Conservation (phyloP, 2,329 filamentous ascomycete genomes). For the Stylonectria norvegica region DNA sequence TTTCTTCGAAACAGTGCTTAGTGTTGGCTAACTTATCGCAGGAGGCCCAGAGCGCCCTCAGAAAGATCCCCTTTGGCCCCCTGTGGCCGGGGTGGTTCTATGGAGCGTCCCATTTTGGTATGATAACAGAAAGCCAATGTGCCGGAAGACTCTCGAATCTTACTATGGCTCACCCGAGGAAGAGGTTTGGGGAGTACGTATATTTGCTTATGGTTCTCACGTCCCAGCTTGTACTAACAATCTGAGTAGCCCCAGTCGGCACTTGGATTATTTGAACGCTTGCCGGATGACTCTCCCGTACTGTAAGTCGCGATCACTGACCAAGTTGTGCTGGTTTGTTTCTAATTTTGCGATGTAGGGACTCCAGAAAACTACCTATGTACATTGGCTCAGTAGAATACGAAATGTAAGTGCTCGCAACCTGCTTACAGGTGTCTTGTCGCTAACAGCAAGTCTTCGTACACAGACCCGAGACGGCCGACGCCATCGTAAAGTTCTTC, state of each 20-base stretch:
- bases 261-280: constrained; percentile 10
- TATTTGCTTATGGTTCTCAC: not conserved
- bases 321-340: not conserved
- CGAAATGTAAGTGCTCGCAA: constrained; percentile 9
- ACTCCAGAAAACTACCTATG: constrained; percentile 7
- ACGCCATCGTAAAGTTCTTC: constrained; percentile 12
- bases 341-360: constrained; percentile 1
- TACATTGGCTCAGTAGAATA: constrained; percentile 13
- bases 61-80: constrained; percentile 8
- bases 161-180: constrained; percentile 12
- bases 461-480: constrained; percentile 8
- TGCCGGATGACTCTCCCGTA: constrained; percentile 10
- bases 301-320: constrained; percentile 3
- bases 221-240: not conserved
- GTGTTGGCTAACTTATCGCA: not conserved
- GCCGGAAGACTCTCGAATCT: constrained; percentile 6
- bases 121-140: constrained; percentile 9
- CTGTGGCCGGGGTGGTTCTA: constrained; percentile 13
- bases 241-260: constrained; percentile 6
- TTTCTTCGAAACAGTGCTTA: not conserved
- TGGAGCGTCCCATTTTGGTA: constrained; percentile 14
- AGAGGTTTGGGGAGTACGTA: constrained; percentile 13
- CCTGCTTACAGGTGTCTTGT: not conserved
- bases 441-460: not conserved
- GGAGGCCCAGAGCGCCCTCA: constrained; percentile 1